Base-by-base conservation (phyloP, 768 basidiomycete genomes). In the Tulasnella sp. region DNA sequence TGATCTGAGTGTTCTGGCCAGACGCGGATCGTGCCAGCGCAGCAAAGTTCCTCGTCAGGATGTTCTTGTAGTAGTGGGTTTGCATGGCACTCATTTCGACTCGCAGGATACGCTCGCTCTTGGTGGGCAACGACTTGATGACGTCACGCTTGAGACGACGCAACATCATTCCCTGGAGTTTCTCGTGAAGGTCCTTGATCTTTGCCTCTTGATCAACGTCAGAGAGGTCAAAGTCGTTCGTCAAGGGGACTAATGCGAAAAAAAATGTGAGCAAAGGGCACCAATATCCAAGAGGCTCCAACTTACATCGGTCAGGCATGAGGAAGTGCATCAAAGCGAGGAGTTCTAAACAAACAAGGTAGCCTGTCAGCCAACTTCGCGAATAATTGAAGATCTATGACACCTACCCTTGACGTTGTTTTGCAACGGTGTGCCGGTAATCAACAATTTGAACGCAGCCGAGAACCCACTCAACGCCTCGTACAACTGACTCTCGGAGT, bases 41-140 rank as follows among this genome's bases (percentile, higher is more conserved):
- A 80, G 91, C 88, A 83, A 97, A 99, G 83, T 99, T 99, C 93
- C 92, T 96, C 42, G 95, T 95, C 78, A 97, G 84, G 80, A 98
- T 99, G 83, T 97, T 99, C 87, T 98, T 98, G 86, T 99, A 99
- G 81, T 96, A 98, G 82, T 96, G 96, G 7, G 94, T 96, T 83
- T 98, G 97, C 82, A 99, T 89, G 72, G 93, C 89, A 81, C 90
- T 92, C 96, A 99, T 96, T 86, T 99, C 97, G 38, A 99, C 96
- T 25, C 97, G 90, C 67, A 99, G 85, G 79, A 99, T 99, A 49
- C 96, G 92, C 84, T 99, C 97, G 83, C 94, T 96, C 89, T 99
- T 99, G 12, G 96, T 96, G 6, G 97, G 97, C 71, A 99, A 85
- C 54, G 93, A 94, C 76, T 96, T 97, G 78, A 99, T 89, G 14